These are phyloP conservation scores for Neospermospora avenae DNA, from an alignment of 2,329 filamentous ascomycete genomes.

Conservation along the genomic window DNA sequence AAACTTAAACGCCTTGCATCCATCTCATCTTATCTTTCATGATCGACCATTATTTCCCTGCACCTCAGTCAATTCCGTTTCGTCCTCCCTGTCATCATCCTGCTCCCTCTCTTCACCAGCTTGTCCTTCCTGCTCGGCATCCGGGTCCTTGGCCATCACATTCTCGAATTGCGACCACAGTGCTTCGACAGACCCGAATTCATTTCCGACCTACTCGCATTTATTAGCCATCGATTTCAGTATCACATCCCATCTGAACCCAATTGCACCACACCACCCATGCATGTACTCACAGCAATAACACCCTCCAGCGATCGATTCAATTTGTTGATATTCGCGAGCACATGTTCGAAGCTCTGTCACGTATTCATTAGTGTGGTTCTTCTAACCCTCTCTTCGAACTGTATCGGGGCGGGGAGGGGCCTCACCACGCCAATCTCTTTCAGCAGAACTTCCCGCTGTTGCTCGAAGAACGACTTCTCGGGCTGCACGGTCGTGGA, in stretches of 20 bases:
- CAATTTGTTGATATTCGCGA: conserved; percentile 93
- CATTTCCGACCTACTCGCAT: conserved; percentile 73
- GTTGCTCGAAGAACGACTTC: conserved; percentile 71
- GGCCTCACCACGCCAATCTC: conserved; percentile 67
- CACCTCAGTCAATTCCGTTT: conserved; percentile 19
- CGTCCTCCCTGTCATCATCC: conserved; percentile 16
- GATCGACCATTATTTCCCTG: conserved; percentile 10
- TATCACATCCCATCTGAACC: background rate
- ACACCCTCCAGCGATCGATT: conserved; percentile 91
- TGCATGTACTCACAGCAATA: conserved; percentile 63
- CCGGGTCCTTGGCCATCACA: conserved; percentile 77
- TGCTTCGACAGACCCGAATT: conserved; percentile 94
- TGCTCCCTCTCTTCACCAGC: conserved; percentile 30
- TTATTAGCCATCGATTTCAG: background rate
- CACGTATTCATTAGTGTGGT: too few species aligned
- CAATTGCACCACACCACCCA: background rate
- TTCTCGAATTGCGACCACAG: conserved; percentile 97
- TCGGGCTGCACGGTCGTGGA: conserved; percentile 32
- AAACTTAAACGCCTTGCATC: conserved; percentile 25
- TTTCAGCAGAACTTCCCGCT: conserved; percentile 66
- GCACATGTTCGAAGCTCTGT: conserved; percentile 81
- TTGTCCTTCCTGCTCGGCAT: conserved; percentile 34
- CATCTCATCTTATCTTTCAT: background rate
- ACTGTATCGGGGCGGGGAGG: background rate
- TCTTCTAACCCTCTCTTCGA: background rate